A percentile compares a stretch with the other conserved stretches of the same genome.
Conservation (phyloP, 176 grass and related monocot genomes). For the Chloris gayana region DNA sequence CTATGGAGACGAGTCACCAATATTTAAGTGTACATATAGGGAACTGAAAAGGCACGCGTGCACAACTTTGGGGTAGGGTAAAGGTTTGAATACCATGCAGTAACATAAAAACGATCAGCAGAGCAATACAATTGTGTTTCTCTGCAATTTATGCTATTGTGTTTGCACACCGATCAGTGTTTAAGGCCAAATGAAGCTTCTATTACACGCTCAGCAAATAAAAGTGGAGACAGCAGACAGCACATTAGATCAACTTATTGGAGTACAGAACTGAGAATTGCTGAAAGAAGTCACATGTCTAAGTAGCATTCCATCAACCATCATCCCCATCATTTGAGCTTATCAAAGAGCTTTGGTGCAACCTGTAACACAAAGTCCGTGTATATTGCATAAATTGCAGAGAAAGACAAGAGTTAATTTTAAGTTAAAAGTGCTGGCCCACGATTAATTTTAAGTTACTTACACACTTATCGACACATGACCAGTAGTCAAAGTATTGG, state of each 20-base stretch:
- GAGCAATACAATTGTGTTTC: background rate
- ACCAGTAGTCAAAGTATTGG: constrained; percentile 63
- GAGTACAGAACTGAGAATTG: background rate
- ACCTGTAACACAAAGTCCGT: constrained; percentile 33
- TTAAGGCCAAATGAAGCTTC: background rate
- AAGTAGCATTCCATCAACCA: background rate
- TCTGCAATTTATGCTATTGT: too few relatives aligned
- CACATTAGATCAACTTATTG: constrained; percentile 18
- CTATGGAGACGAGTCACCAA: background rate
- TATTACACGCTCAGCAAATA: constrained; percentile 15
- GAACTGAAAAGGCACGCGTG: background rate
- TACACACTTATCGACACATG: constrained; percentile 65
- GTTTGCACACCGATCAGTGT: background rate
- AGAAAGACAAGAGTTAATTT: background rate
- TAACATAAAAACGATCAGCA: background rate
- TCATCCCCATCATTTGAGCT: constrained; percentile 52
- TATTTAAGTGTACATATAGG: background rate
- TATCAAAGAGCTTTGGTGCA: constrained; percentile 49
- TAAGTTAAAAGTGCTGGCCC: background rate
- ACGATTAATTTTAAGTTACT: constrained; percentile 10
- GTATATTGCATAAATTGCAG: background rate
- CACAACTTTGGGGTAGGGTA: background rate
- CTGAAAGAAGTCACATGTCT: background rate
- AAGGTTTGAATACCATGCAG: background rate
- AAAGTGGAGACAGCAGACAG: background rate